phyloP scores from a whole-genome alignment of 352 stramenopile species.

The Pythium dissimile region DNA sequence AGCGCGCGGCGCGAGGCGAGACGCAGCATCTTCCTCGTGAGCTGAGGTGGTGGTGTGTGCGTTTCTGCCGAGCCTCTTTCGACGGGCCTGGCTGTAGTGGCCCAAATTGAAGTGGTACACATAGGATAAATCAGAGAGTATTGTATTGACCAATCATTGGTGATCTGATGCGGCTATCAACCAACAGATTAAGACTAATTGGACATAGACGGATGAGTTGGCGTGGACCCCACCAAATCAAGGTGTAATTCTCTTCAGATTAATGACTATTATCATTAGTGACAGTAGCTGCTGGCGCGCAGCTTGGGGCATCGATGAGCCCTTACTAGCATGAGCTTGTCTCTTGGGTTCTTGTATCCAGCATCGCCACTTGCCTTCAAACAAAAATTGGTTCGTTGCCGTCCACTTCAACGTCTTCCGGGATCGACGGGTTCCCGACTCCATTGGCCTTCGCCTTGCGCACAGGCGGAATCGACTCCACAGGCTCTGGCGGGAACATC shows the following conservation, averaged over 20 bases:
- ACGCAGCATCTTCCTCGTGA: slow-evolving; percentile 24
- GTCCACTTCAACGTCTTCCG: slow-evolving; percentile 11
- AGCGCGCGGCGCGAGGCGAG: slow-evolving; percentile 22
- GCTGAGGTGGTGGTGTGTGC: background rate
- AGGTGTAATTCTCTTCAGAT: background rate
- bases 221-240: slow-evolving; percentile 8
- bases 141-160: background rate
- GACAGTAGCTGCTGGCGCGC: slow-evolving; percentile 2
- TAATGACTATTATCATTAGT: background rate
- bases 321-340: no score
- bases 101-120: slow-evolving; percentile 7
- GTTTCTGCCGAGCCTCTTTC: slow-evolving; percentile 11
- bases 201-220: no score
- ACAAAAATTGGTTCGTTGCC: background rate
- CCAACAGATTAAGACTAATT: no score
- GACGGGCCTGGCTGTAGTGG: background rate
- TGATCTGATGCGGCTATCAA: background rate
- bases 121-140: background rate
- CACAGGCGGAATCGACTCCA: background rate
- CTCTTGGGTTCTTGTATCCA: background rate
- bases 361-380: background rate
- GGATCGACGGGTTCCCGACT: slow-evolving; percentile 9
- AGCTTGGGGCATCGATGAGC: no score
- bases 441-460: background rate
- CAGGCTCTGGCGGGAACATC: slow-evolving; percentile 24